Conservation (phyloP, 2,329 filamentous ascomycete genomes). For the Leptographium galeiforme region DNA sequence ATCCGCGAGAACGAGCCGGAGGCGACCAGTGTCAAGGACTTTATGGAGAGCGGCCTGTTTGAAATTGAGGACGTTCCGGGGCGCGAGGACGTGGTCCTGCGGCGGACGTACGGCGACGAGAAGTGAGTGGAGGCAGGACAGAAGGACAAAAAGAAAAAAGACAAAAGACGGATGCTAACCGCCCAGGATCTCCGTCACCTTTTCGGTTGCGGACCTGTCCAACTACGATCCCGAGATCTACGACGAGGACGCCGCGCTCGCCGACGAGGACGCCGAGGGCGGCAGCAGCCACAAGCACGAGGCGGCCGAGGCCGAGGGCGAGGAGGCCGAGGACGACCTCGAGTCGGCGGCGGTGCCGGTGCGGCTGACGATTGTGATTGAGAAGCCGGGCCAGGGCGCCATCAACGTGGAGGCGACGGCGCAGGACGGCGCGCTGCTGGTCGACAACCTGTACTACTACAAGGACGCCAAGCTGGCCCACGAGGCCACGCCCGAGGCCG, state of each 20-base stretch:
- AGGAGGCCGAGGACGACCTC: slow-evolving; percentile 41
- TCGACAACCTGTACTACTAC: slow-evolving; percentile 88
- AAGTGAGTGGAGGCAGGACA: slow-evolving; percentile 35
- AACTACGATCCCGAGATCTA: slow-evolving; percentile 47
- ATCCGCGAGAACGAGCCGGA: slow-evolving; percentile 60
- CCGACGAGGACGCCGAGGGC: slow-evolving; percentile 36
- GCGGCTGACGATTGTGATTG: slow-evolving; percentile 72
- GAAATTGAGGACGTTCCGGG: slow-evolving; percentile 71
- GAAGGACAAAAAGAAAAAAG: background rate
- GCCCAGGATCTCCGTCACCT: slow-evolving; percentile 50
- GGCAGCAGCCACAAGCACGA: slow-evolving; percentile 33
- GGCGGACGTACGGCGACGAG: slow-evolving; percentile 74
- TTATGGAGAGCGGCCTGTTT: slow-evolving; percentile 74
- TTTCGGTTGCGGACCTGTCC: slow-evolving; percentile 75
- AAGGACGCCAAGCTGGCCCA: slow-evolving; percentile 64
- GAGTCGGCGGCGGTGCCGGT: slow-evolving; percentile 57
- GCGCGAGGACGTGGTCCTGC: slow-evolving; percentile 76
- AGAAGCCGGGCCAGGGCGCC: slow-evolving; percentile 75
- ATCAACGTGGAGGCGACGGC: slow-evolving; percentile 77
- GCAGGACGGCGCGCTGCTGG: slow-evolving; percentile 72
- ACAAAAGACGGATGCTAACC: background rate
- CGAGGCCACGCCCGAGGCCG: slow-evolving; percentile 59
- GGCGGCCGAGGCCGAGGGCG: slow-evolving; percentile 39
- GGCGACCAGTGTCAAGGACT: slow-evolving; percentile 71
- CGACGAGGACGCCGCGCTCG: slow-evolving; percentile 40